These are phyloP conservation scores for Coprinopsis marcescibilis DNA, from an alignment of 768 basidiomycete genomes.

Conservation along the genomic window DNA sequence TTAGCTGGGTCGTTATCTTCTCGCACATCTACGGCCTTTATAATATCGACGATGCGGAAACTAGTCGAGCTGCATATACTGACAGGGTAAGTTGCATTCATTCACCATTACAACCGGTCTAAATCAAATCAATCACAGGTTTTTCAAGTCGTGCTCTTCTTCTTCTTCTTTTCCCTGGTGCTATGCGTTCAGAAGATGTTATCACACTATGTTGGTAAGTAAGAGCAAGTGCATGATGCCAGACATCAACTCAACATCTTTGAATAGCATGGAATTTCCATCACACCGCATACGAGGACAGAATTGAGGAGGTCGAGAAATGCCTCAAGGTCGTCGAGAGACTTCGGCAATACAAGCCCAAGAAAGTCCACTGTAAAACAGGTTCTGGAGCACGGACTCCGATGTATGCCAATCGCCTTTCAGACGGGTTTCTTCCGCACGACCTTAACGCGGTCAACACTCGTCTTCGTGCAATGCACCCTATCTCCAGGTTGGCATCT, in stretches of 20 bases:
- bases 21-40: slow-evolving; percentile 57
- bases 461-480: slow-evolving; percentile 4
- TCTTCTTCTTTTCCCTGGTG: slow-evolving; percentile 71
- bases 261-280: slow-evolving; percentile 69
- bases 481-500: slow-evolving; percentile 21
- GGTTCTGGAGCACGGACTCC: slow-evolving; percentile 40
- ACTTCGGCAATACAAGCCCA: slow-evolving; percentile 60
- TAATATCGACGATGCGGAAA: slow-evolving; percentile 26
- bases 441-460: neutral
- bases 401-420: slow-evolving; percentile 24
- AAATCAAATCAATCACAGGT: no score
- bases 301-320: slow-evolving; percentile 50
- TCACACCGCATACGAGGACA: slow-evolving; percentile 70
- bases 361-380: slow-evolving; percentile 18
- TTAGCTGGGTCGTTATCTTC: slow-evolving; percentile 75
- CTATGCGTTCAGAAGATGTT: slow-evolving; percentile 61
- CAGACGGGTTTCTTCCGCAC: neutral
- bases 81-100: slow-evolving; percentile 33
- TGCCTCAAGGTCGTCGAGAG: slow-evolving; percentile 58
- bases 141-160: slow-evolving; percentile 62
- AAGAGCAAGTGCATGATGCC: neutral
- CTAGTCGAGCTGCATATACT: slow-evolving; percentile 59
- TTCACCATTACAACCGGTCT: slow-evolving; percentile 30
- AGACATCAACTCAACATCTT: neutral
- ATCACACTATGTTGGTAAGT: slow-evolving; percentile 53